Evolutionary conservation across 257 asterid species (phyloP).

Genomic region (Pogostemon cablin): DNA sequence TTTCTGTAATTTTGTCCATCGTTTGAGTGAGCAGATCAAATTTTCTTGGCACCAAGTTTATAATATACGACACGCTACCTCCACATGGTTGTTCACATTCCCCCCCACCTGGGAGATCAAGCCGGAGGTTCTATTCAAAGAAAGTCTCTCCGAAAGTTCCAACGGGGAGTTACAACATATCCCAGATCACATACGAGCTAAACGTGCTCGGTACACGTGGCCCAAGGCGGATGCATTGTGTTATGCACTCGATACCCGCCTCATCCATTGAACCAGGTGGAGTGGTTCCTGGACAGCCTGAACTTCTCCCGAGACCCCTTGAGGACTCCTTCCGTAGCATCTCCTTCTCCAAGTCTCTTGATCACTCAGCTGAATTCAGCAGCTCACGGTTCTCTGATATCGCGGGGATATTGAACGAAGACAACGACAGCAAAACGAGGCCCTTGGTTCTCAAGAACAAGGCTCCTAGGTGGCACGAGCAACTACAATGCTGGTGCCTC

Average conservation of each 20-base stretch:
- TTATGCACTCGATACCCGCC: conserved; percentile 82
- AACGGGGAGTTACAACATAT: conserved; percentile 75
- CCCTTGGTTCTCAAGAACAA: conserved; percentile 88
- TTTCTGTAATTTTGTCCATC: background rate
- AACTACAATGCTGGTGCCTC: conserved; percentile 93
- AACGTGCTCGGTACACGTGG: conserved; percentile 96
- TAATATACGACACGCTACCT: conserved; percentile 89
- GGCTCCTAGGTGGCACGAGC: conserved; percentile 95
- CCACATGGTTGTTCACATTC: conserved; percentile 55
- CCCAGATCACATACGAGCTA: conserved; percentile 82
- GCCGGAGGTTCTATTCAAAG: conserved; percentile 81
- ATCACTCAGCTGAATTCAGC: conserved; percentile 74
- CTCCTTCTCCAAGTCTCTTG: conserved; percentile 82
- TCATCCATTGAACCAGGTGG: conserved; percentile 87
- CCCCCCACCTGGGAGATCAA: conserved; percentile 65
- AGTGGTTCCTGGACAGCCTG: conserved; percentile 87
- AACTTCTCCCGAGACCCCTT: conserved; percentile 73
- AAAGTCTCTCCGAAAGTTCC: conserved; percentile 93
- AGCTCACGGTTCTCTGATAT: conserved; percentile 82
- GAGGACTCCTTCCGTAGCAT: conserved; percentile 89
- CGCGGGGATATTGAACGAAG: conserved; percentile 42
- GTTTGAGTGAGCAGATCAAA: conserved; percentile 59
- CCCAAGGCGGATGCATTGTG: conserved; percentile 87
- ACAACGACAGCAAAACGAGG: conserved; percentile 47
- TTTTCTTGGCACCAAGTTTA: conserved; percentile 93